Evolutionary conservation across 257 asterid genomes (phyloP).

Genomic region (Plantago major): DNA sequence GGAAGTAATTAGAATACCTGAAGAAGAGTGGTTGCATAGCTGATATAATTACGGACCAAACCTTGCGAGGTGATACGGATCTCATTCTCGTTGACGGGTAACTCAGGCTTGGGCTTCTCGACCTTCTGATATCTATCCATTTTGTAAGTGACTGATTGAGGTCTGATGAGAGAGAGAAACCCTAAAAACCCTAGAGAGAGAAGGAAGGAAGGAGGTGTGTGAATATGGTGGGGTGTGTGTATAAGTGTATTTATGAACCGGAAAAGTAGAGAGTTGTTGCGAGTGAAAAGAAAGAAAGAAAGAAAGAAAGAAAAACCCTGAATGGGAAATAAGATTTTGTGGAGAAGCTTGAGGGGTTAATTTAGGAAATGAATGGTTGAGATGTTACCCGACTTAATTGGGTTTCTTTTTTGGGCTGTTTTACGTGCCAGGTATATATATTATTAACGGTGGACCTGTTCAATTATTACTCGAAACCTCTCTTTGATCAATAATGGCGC

Average conservation of each 20-base stretch:
- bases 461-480: too few relatives aligned
- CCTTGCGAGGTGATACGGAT: constrained; percentile 94
- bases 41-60: constrained; percentile 73
- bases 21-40: constrained; percentile 74
- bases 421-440: too few relatives aligned
- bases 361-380: not conserved
- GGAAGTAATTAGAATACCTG: constrained; percentile 40
- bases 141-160: constrained; percentile 4
- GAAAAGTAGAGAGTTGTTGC: not conserved
- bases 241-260: not conserved
- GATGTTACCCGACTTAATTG: not conserved
- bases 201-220: constrained; percentile 1
- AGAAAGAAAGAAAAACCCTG: not conserved
- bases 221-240: too few relatives aligned
- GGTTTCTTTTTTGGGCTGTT: not conserved
- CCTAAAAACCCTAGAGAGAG: constrained; percentile 45
- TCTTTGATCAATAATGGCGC: too few relatives aligned
- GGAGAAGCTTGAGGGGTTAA: not conserved
- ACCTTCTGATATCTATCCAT: constrained; percentile 93
- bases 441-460: too few relatives aligned
- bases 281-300: not conserved
- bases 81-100: constrained; percentile 85
- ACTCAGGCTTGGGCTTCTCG: constrained; percentile 74
- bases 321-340: not conserved
- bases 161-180: constrained; percentile 22